A percentile compares a stretch with the other conserved stretches of the same genome.
Evolutionary conservation across 805 yeast species (phyloP).

Genomic region (Ogataea glucozyma): DNA sequence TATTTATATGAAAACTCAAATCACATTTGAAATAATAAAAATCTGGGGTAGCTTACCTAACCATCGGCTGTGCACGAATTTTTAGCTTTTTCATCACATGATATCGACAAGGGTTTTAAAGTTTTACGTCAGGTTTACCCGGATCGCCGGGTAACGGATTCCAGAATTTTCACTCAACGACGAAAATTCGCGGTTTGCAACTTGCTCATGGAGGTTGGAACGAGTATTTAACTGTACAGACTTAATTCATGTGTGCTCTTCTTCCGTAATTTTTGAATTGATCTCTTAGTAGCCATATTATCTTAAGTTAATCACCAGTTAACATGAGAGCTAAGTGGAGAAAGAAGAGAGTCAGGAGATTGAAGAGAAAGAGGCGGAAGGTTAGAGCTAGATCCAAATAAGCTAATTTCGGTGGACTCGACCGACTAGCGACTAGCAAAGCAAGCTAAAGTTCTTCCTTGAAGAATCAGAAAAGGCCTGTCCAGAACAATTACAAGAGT

Average conservation of each 20-base stretch:
- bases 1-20: not conserved
- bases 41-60: conserved; percentile 1
- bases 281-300: conserved; percentile 5
- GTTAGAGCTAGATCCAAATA: conserved; percentile 99
- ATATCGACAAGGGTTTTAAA: not conserved
- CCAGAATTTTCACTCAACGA: conserved; percentile 7
- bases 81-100: not conserved
- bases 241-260: conserved; percentile 4
- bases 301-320: conserved; percentile 23
- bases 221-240: conserved; percentile 5
- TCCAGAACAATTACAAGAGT: conserved; percentile 3
- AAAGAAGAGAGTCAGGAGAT: conserved; percentile 99
- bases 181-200: conserved; percentile 5
- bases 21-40: not conserved
- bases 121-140: not conserved
- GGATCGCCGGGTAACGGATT: conserved; percentile 4
- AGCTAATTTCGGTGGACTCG: conserved; percentile 40
- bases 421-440: conserved; percentile 9
- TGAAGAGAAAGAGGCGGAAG: conserved; percentile 99
- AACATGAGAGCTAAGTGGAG: conserved; percentile 98
- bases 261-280: conserved; percentile 6
- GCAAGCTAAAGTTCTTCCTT: conserved; percentile 2
- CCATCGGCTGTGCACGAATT: not conserved
- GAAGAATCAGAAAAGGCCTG: conserved; percentile 1
- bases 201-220: conserved; percentile 1